phyloP scores from a whole-genome alignment of 2,329 filamentous ascomycete genomes.

The Aspergillus puulaauensis region DNA sequence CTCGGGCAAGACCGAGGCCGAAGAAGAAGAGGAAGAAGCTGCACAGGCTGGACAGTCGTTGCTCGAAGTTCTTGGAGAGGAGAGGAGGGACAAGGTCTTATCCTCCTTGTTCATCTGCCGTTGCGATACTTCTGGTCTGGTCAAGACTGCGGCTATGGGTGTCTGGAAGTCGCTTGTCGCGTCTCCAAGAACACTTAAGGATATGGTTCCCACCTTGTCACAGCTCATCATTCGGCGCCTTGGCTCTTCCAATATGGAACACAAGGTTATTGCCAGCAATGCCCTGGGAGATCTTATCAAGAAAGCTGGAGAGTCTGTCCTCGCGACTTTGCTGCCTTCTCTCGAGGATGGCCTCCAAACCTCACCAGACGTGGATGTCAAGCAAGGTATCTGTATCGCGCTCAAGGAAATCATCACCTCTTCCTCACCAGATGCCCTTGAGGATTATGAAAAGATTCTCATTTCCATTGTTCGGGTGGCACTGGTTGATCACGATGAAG shows the following conservation, averaged over 20 bases:
- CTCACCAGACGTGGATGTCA: slow-evolving; percentile 86
- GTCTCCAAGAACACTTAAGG: slow-evolving; percentile 87
- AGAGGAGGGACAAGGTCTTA: slow-evolving; percentile 94
- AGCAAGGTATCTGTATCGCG: slow-evolving; percentile 96
- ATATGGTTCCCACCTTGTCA: slow-evolving; percentile 89
- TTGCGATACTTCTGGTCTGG: slow-evolving; percentile 89
- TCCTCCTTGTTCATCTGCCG: slow-evolving; percentile 98
- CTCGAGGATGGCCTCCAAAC: slow-evolving; percentile 87
- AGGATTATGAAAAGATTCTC: slow-evolving; percentile 92
- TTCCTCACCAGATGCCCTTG: slow-evolving; percentile 81
- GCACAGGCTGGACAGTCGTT: slow-evolving; percentile 91
- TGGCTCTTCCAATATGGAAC: slow-evolving; percentile 95
- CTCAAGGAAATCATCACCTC: slow-evolving; percentile 90
- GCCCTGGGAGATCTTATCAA: slow-evolving; percentile 94
- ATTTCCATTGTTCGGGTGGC: slow-evolving; percentile 93
- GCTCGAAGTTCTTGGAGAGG: slow-evolving; percentile 88
- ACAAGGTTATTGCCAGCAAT: slow-evolving; percentile 98
- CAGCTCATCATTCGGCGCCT: slow-evolving; percentile 92
- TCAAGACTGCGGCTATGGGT: slow-evolving; percentile 82
- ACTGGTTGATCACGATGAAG: slow-evolving; percentile 81
- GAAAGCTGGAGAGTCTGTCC: slow-evolving; percentile 90
- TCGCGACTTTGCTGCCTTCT: slow-evolving; percentile 83
- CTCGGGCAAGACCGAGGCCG: slow-evolving; percentile 74
- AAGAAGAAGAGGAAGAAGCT: slow-evolving; percentile 72
- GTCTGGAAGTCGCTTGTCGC: slow-evolving; percentile 98